phyloP scores from a whole-genome alignment of 495 filamentous ascomycete genomes.

The Immersiella caudata region DNA sequence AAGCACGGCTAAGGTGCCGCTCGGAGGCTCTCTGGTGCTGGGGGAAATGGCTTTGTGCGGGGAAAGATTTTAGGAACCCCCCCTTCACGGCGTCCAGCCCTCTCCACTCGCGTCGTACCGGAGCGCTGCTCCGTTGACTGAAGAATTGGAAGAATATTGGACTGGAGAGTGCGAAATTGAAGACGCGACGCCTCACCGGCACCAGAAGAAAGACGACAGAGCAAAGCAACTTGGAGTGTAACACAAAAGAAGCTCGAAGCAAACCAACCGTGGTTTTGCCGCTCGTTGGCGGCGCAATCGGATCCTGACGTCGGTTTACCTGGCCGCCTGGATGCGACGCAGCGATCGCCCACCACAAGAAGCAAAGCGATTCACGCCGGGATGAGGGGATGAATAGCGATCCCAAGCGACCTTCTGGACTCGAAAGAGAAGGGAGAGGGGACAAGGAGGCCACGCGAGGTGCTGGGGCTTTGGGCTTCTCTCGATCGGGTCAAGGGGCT shows the following conservation, averaged over 20 bases:
- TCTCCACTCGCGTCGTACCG: not conserved
- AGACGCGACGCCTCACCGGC: not conserved
- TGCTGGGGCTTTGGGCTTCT: not conserved
- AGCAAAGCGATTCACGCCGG: not conserved
- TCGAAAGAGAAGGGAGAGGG: not conserved
- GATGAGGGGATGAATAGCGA: conserved; percentile 2
- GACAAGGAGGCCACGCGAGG: conserved; percentile 15
- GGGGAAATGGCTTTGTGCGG: not conserved
- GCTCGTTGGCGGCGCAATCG: not conserved
- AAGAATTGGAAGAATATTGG: not conserved
- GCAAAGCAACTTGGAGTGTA: not conserved
- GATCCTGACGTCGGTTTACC: not conserved
- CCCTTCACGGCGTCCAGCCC: not conserved
- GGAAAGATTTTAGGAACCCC: not conserved
- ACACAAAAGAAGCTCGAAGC: not conserved
- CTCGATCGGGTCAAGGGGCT: conserved; percentile 8
- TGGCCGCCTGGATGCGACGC: not conserved
- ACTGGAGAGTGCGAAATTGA: not conserved
- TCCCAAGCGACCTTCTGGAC: not conserved
- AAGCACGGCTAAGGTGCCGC: not conserved
- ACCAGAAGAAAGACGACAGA: not conserved
- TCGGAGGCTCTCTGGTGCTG: not conserved
- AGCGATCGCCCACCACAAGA: not conserved
- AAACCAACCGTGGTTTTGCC: conserved; percentile 1
- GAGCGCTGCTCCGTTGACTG: not conserved